Base-by-base conservation (phyloP, 352 stramenopile species). In the Phytopythium sindhum region DNA sequence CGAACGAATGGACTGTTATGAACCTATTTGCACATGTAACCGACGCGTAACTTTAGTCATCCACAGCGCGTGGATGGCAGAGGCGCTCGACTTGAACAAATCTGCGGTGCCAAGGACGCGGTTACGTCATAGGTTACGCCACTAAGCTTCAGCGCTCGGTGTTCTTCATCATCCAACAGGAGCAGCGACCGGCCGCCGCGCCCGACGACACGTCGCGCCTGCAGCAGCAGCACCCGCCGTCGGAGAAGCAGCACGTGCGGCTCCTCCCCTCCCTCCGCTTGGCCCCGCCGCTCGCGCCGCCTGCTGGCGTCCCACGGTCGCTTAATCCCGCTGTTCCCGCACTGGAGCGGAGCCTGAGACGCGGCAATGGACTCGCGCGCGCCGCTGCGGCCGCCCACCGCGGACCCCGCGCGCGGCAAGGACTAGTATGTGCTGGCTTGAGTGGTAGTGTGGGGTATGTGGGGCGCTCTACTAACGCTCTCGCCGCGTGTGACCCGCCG, bases 381-480 rank as follows among this genome's bases (percentile, higher is more conserved):
- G 50, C 47, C 59, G 48, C 61, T 63, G 35, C 73, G 41, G 70
- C 73, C 50, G 70, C 50, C 52, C 52, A 71, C 39, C 66, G 55
- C 56, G 61, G 56, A 59, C 56, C 77, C 45, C 55, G 70, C 39
- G 64, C 57, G 57, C 61, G 56, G 19, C 50, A 68, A 57, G 64
- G 69, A 78, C 50, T 72, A 77, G 77, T 86, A 41, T 62, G 77
- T 77, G 31, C 33, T 9, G 31, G 31, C 31, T 4, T 37, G 9
- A 9, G 31, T 37, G 31, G 4, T 37, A 9, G 4, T 37, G 31
- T 37, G 4, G 4, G 9, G 4, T 4, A 37, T 37, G 9, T 4
- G 4, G 61, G 23, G 65, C 28, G 39, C 19, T 66, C 42, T 8
- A 42, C 47, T 54, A 19, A 54, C 47, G 47, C 23, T 11, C 47